Conservation (phyloP, 306 rosid genomes). For the Vigna nakashimae region DNA sequence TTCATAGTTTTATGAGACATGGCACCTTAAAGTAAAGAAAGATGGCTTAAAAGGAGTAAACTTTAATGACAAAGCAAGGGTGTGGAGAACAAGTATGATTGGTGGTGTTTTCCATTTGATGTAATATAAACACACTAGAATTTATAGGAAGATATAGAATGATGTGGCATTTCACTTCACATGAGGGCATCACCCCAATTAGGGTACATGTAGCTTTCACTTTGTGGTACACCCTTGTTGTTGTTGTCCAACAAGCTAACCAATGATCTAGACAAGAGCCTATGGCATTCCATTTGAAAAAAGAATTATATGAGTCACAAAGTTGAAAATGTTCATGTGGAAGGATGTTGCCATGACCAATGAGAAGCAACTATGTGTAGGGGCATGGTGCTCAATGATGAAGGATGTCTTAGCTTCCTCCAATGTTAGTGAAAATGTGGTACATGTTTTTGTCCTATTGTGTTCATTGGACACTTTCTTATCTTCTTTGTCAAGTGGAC, state of each 20-base stretch:
- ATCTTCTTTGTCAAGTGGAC: conserved; percentile 38
- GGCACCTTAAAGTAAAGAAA: conserved; percentile 23
- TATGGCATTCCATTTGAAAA: conserved; percentile 19
- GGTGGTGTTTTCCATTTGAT: conserved; percentile 21
- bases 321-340: conserved; percentile 30
- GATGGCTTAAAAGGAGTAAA: conserved; percentile 22
- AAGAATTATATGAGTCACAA: conserved; percentile 3
- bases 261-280: not conserved
- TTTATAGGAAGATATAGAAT: conserved; percentile 7
- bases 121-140: not conserved
- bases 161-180: conserved; percentile 18
- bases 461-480: conserved; percentile 30
- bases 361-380: not conserved
- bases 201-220: conserved; percentile 14
- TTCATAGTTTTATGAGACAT: conserved; percentile 15
- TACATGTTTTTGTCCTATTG: conserved; percentile 17
- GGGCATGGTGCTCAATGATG: conserved; percentile 20
- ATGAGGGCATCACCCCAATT: conserved; percentile 22
- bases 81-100: not conserved
- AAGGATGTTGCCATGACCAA: not conserved
- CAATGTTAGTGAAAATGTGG: conserved; percentile 35
- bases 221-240: not conserved
- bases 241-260: not conserved
- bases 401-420: not conserved
- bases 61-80: not conserved